These are phyloP conservation scores for Hyphochytrium catenoides DNA, from an alignment of 352 stramenopile species.

Conservation along the genomic window DNA sequence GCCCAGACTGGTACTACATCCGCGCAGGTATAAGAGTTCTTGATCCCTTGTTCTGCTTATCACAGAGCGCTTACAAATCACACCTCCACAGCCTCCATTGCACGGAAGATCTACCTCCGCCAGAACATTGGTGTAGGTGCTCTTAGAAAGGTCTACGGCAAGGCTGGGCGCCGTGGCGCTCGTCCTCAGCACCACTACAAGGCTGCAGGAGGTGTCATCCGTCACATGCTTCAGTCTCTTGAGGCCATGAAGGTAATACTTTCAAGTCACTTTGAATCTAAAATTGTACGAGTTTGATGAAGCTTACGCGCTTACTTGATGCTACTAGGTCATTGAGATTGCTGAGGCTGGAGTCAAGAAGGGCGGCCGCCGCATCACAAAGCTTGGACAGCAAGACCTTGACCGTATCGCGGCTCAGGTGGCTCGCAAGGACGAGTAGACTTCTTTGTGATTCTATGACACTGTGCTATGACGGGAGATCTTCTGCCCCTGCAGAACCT, in stretches of 20 bases:
- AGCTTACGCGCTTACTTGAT: too few relatives aligned
- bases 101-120: constrained; percentile 93
- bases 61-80: background rate
- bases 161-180: constrained; percentile 65
- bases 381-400: constrained; percentile 94
- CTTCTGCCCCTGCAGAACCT: too few relatives aligned
- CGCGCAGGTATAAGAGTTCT: constrained; percentile 30
- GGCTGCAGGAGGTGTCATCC: constrained; percentile 85
- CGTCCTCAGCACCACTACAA: constrained; percentile 87
- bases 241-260: constrained; percentile 97
- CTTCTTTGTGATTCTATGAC: too few relatives aligned
- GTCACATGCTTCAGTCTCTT: constrained; percentile 88
- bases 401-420: constrained; percentile 94
- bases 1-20: constrained; percentile 98
- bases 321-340: constrained; percentile 94
- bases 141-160: constrained; percentile 94
- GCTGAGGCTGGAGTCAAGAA: constrained; percentile 65
- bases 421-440: too few relatives aligned
- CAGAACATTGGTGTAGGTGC: constrained; percentile 86
- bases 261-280: too few relatives aligned
- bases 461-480: too few relatives aligned
- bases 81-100: constrained; percentile 64
- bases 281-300: too few relatives aligned
- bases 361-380: constrained; percentile 80
- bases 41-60: constrained; percentile 3